phyloP scores from a whole-genome alignment of 257 asterid species.

The Gynochthodes officinalis region DNA sequence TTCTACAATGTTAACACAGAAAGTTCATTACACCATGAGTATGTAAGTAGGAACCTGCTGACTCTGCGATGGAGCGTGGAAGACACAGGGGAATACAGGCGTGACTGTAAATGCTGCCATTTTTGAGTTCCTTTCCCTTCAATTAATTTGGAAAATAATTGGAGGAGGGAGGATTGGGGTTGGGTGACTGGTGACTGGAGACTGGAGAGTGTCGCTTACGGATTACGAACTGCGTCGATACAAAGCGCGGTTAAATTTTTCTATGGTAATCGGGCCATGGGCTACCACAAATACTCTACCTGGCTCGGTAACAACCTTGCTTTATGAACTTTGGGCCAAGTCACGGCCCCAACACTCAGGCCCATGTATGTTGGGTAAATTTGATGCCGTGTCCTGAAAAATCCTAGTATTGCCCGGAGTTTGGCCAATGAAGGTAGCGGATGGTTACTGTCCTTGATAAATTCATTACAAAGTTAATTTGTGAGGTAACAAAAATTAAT shows the following conservation, averaged over 20 bases:
- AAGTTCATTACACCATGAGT: background rate
- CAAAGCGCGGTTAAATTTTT: constrained; percentile 11
- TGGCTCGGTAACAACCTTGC: too few relatives aligned
- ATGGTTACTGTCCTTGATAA: too few relatives aligned
- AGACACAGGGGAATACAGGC: constrained; percentile 23
- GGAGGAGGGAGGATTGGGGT: background rate
- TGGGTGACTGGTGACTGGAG: too few relatives aligned
- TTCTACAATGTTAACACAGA: background rate
- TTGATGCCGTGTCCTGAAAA: too few relatives aligned
- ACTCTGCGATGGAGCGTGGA: constrained; percentile 25
- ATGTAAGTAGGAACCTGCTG: constrained; percentile 31
- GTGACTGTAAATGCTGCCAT: constrained; percentile 28
- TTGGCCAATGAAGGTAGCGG: too few relatives aligned
- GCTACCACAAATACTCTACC: too few relatives aligned
- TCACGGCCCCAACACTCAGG: too few relatives aligned
- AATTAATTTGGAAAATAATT: background rate
- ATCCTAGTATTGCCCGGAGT: too few relatives aligned
- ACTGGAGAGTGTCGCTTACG: background rate
- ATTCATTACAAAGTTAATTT: too few relatives aligned
- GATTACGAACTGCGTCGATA: background rate
- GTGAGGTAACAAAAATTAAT: too few relatives aligned
- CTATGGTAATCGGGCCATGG: background rate
- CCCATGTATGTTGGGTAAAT: too few relatives aligned
- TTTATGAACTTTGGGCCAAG: too few relatives aligned
- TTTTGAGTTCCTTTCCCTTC: background rate